phyloP scores from a whole-genome alignment of 2,329 filamentous ascomycete genomes.

The Epichloe sibirici region DNA sequence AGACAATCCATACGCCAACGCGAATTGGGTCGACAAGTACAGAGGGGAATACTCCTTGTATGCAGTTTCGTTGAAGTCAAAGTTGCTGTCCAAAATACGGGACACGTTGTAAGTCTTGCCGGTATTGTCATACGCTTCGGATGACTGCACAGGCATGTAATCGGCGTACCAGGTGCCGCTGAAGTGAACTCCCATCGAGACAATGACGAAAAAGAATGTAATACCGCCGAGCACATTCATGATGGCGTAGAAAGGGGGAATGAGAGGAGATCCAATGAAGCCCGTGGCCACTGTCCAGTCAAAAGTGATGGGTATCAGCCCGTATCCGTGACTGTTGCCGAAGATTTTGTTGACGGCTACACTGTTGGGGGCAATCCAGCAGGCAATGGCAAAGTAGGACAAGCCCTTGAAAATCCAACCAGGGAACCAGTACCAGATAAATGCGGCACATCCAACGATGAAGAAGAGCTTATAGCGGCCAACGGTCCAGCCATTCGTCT shows the following conservation, averaged over 20 bases:
- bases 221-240: conserved; percentile 42
- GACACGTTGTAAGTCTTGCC: conserved; percentile 47
- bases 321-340: conserved; percentile 44
- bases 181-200: conserved; percentile 49
- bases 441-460: conserved; percentile 38
- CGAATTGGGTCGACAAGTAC: conserved; percentile 51
- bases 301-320: conserved; percentile 49
- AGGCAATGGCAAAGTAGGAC: conserved; percentile 49
- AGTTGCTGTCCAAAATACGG: conserved; percentile 43
- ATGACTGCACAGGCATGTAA: conserved; percentile 50
- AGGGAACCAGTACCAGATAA: conserved; percentile 48
- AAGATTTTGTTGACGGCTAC: conserved; percentile 52
- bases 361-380: conserved; percentile 49
- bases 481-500: conserved; percentile 48
- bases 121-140: conserved; percentile 52
- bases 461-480: conserved; percentile 53
- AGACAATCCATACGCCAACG: conserved; percentile 47
- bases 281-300: conserved; percentile 37
- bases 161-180: conserved; percentile 43
- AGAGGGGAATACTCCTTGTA: conserved; percentile 55
- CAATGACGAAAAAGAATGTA: conserved; percentile 40
- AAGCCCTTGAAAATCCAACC: conserved; percentile 51
- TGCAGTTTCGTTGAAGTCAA: conserved; percentile 45
- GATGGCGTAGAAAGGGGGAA: conserved; percentile 42
- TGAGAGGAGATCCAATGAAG: conserved; percentile 37